Evolutionary conservation across 2,329 filamentous ascomycete species (phyloP).

Genomic region (Rhinocladiella mackenziei): DNA sequence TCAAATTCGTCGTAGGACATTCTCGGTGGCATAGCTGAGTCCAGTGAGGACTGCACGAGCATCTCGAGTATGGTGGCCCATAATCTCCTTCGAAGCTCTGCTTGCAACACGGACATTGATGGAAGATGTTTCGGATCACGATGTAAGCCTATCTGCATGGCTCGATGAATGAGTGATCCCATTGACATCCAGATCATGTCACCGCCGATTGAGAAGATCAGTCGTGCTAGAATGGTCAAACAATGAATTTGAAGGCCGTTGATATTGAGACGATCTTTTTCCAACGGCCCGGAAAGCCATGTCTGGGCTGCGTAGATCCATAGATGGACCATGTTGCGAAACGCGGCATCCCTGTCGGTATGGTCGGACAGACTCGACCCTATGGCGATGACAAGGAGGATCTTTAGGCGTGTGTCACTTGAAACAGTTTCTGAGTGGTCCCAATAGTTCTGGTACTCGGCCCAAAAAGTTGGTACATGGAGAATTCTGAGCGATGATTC

Average conservation of each 20-base stretch:
- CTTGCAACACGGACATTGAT: constrained; percentile 15
- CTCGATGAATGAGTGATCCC: constrained; percentile 30
- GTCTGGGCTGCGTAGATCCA: constrained; percentile 37
- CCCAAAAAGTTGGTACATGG: constrained; percentile 36
- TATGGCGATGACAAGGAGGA: constrained; percentile 37
- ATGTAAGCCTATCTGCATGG: constrained; percentile 36
- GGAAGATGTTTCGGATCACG: constrained; percentile 31
- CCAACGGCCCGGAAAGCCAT: constrained; percentile 37
- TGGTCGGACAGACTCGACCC: constrained; percentile 22
- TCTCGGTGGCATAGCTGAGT: constrained; percentile 33
- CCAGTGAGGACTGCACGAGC: constrained; percentile 33
- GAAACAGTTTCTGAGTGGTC: constrained; percentile 20
- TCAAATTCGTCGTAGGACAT: constrained; percentile 35
- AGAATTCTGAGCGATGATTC: constrained; percentile 35
- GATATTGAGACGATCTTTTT: constrained; percentile 32
- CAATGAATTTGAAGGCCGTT: constrained; percentile 37
- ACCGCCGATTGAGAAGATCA: constrained; percentile 33
- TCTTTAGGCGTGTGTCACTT: constrained; percentile 31
- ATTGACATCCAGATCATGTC: constrained; percentile 37
- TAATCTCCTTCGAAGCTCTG: constrained; percentile 33
- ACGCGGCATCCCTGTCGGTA: background rate
- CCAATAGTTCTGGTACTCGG: constrained; percentile 34
- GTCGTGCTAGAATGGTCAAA: constrained; percentile 35
- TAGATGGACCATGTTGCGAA: constrained; percentile 1
- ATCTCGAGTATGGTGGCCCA: constrained; percentile 39